A percentile compares a stretch with the other conserved stretches of the same genome.
These are phyloP conservation scores for Venturiaceae sp. DNA, from an alignment of 2,329 filamentous ascomycete species.

Conservation along the genomic window DNA sequence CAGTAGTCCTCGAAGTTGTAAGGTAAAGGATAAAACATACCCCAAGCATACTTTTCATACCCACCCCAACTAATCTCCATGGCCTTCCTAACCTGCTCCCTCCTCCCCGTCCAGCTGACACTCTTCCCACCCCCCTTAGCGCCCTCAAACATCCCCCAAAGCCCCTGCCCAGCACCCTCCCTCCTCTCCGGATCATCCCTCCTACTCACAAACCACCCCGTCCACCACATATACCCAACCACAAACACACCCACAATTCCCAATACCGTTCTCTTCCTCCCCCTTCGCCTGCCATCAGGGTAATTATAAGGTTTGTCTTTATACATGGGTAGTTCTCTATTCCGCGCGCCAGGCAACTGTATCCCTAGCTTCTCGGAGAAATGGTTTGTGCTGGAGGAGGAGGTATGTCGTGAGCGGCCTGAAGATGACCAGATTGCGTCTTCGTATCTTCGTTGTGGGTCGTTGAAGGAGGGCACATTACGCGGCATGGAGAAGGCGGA, in stretches of 20 bases:
- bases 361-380: background rate
- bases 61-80: slow-evolving; percentile 89
- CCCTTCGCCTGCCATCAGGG: slow-evolving; percentile 44
- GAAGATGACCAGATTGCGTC: slow-evolving; percentile 30
- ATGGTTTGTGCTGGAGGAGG: slow-evolving; percentile 34
- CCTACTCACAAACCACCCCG: slow-evolving; percentile 47
- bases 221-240: slow-evolving; percentile 57
- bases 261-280: slow-evolving; percentile 56
- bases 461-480: slow-evolving; percentile 31
- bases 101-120: slow-evolving; percentile 65
- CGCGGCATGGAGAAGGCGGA: slow-evolving; percentile 29
- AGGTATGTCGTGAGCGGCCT: slow-evolving; percentile 12
- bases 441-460: slow-evolving; percentile 27
- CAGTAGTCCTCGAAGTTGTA: background rate
- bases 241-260: slow-evolving; percentile 43
- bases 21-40: slow-evolving; percentile 43
- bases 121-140: slow-evolving; percentile 27
- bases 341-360: slow-evolving; percentile 22
- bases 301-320: slow-evolving; percentile 94
- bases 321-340: slow-evolving; percentile 74
- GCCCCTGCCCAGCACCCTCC: background rate
- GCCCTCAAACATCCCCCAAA: slow-evolving; percentile 20
- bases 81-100: slow-evolving; percentile 75
- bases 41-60: slow-evolving; percentile 91
- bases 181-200: background rate